Conservation (phyloP, 257 asterid species). For the Rehmannia glutinosa region DNA sequence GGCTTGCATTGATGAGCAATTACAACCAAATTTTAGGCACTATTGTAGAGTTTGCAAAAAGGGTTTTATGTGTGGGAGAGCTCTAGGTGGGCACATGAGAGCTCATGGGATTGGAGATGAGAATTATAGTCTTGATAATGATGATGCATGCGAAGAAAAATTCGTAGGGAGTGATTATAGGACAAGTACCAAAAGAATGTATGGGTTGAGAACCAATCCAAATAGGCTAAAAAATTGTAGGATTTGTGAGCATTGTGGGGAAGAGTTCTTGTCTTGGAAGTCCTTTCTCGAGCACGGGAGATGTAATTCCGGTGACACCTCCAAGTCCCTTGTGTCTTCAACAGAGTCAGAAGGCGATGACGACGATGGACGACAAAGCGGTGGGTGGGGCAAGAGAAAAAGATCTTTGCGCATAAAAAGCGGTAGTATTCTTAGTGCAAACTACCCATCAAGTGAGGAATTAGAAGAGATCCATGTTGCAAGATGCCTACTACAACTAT, state of each 20-base stretch:
- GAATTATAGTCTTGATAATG: constrained; percentile 45
- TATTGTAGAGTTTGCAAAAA: constrained; percentile 85
- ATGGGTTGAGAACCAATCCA: constrained; percentile 79
- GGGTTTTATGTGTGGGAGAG: constrained; percentile 91
- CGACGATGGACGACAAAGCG: constrained; percentile 21
- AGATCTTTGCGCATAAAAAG: constrained; percentile 67
- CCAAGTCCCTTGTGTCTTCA: constrained; percentile 62
- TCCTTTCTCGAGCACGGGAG: constrained; percentile 90
- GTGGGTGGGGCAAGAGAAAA: constrained; percentile 76
- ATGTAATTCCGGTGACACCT: constrained; percentile 66
- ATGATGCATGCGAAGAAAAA: constrained; percentile 80
- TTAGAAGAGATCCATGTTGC: constrained; percentile 81
- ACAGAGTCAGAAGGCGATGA: constrained; percentile 52
- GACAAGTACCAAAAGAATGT: constrained; percentile 50
- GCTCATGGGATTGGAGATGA: constrained; percentile 88
- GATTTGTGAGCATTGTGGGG: constrained; percentile 81
- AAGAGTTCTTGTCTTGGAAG: constrained; percentile 89
- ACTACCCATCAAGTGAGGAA: constrained; percentile 46
- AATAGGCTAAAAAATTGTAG: constrained; percentile 67
- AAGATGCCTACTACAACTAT: constrained; percentile 62
- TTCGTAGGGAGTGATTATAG: constrained; percentile 27
- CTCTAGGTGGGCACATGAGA: constrained; percentile 93
- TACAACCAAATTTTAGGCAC: constrained; percentile 53
- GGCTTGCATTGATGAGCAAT: constrained; percentile 42
- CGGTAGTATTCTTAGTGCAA: constrained; percentile 37